Base-by-base conservation (phyloP, 1,284 basidiomycete species). In the Cryptococcus sp. region DNA sequence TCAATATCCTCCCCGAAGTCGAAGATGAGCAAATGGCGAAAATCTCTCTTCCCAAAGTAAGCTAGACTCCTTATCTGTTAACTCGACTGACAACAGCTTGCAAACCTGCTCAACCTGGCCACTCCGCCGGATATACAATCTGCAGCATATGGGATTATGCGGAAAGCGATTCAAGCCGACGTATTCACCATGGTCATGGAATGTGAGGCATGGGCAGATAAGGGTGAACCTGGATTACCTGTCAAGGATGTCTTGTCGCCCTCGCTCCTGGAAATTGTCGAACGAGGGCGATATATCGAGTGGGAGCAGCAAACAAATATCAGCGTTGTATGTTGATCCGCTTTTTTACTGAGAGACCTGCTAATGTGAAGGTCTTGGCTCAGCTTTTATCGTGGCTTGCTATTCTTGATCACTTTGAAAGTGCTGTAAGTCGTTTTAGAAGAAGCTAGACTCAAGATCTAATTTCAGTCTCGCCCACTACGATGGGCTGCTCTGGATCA, bases 381-480 rank as follows among this genome's bases (percentile, higher is more conserved):
- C 59, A 85, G 63, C 76, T 98, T n/a, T 78, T 98, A 3, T 82
- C 82, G 7, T 98, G 94, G 94, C 88, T 97, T 82, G 77, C 91
- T 4, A 67, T 87, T 0, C 86, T 98, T 59, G 88, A 94, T 65
- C 81, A 90, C 53, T 98, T 98, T 73, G 78, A 80, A 31, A 83
- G 88, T 67, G 87, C 91, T 9, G 91, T 93, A 67, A 61, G 87
- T 65, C 25, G 7, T 9, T 28, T 31, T 41, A 4, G 45, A 25
- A 18, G 14, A 1, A 7, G 10, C 19, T 31, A 41, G 11, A 37
- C 52, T 16, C 49, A 54, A 18, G 46, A 14, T 14, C 45, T 32
- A 19, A 44, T 10, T n/a, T 28, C 21, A 73, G 64, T 74, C 72
- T 9, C 65, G 68, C 5, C 70, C 67, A 0, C 57, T 76, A 4